Evolutionary conservation across 2,329 filamentous ascomycete species (phyloP).

Genomic region (Pleoardoris graminearum): DNA sequence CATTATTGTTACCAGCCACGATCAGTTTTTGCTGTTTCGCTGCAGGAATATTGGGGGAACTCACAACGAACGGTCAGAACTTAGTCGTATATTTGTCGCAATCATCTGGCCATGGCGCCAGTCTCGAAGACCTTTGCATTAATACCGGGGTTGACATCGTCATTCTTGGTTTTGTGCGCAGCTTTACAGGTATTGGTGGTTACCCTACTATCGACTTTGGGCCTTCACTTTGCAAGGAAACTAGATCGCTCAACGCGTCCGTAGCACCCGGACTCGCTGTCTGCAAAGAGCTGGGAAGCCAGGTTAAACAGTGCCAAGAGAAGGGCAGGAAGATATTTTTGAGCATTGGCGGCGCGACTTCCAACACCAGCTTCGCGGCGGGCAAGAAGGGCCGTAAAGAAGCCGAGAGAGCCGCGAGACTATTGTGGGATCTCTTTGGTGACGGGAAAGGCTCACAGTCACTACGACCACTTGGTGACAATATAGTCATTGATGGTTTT

Average conservation of each 20-base stretch:
- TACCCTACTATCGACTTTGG: constrained; percentile 6
- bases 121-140: neutral
- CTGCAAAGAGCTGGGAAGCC: neutral
- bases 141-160: constrained; percentile 1
- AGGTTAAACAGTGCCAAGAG: constrained; percentile 2
- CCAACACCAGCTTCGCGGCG: neutral
- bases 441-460: neutral
- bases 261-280: neutral
- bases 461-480: neutral
- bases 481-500: neutral
- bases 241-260: neutral
- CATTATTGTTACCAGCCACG: neutral
- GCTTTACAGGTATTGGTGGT: constrained; percentile 3
- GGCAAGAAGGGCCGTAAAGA: neutral
- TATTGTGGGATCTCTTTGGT: constrained; percentile 8
- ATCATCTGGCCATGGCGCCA: neutral
- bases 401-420: neutral
- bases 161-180: constrained; percentile 4
- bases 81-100: constrained; percentile 8
- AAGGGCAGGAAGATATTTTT: constrained; percentile 4
- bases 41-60: neutral
- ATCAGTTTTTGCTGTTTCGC: neutral
- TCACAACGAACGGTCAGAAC: neutral
- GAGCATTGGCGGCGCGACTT: constrained; percentile 4
- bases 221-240: constrained; percentile 1